Percentiles rank a stretch among this genome's conserved stretches.
Conservation (phyloP, 768 basidiomycete genomes). For the Hypholoma fasciculare region DNA sequence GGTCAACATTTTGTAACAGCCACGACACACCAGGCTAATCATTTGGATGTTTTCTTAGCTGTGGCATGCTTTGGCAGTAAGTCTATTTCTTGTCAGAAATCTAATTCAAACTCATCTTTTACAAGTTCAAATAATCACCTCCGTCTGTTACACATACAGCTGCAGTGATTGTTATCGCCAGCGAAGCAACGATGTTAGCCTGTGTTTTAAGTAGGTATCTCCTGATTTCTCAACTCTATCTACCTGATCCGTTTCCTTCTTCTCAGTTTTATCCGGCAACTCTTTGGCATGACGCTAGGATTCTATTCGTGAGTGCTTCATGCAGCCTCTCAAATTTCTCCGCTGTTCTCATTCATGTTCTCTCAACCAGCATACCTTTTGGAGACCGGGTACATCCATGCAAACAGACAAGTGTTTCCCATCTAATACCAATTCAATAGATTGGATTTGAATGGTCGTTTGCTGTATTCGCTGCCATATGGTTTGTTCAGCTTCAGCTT, state of each 20-base stretch:
- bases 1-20: conserved; percentile 4
- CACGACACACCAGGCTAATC: not conserved
- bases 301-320: conserved; percentile 34
- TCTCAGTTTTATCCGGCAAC: conserved; percentile 33
- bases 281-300: conserved; percentile 36
- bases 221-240: not conserved
- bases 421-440: conserved; percentile 11
- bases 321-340: not conserved
- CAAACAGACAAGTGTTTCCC: not conserved
- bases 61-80: conserved; percentile 38
- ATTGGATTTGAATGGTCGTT: conserved; percentile 40
- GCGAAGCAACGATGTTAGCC: conserved; percentile 37
- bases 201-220: conserved; percentile 34
- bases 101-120: not conserved
- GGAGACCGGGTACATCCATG: conserved; percentile 27
- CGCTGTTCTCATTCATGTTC: not conserved
- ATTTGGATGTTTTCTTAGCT: conserved; percentile 16
- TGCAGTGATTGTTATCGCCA: conserved; percentile 38
- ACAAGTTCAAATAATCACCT: conserved; percentile 35
- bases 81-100: not conserved
- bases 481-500: conserved; percentile 20
- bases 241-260: not conserved
- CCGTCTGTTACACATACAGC: conserved; percentile 39
- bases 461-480: conserved; percentile 34
- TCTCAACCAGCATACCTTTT: conserved; percentile 30